A percentile compares a stretch with the other conserved stretches of the same genome.
These are phyloP conservation scores for Colletotrichum brevisporum DNA, from an alignment of 2,329 filamentous ascomycete genomes.

Conservation along the genomic window DNA sequence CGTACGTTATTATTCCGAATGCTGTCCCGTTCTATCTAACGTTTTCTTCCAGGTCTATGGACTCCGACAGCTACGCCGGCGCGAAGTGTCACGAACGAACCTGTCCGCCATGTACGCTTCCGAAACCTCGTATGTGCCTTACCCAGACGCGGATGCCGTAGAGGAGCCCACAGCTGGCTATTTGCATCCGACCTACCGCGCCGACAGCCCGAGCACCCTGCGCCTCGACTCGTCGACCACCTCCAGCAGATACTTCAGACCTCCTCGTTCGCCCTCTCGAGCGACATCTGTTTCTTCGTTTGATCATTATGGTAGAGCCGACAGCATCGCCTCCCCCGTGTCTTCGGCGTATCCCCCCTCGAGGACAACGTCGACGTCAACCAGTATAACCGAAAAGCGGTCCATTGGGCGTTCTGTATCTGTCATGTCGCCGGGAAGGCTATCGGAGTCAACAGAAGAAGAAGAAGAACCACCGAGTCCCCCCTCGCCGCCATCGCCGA, in stretches of 20 bases:
- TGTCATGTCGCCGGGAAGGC: constrained; percentile 9
- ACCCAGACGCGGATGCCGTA: constrained; percentile 10
- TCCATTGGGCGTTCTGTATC: constrained; percentile 16
- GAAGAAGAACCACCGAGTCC: background rate
- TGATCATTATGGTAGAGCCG: constrained; percentile 12
- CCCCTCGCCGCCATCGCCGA: constrained; percentile 6
- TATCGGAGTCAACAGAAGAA: constrained; percentile 27
- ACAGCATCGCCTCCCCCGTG: constrained; percentile 20
- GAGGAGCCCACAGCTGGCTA: constrained; percentile 16
- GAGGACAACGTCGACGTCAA: constrained; percentile 7
- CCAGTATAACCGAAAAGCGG: constrained; percentile 12
- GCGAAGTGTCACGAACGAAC: constrained; percentile 36
- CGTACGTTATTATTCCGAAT: constrained; percentile 16
- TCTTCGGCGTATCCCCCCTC: constrained; percentile 9
- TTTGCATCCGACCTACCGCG: constrained; percentile 21
- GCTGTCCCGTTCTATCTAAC: background rate
- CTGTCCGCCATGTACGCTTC: constrained; percentile 23
- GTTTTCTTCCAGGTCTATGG: constrained; percentile 36
- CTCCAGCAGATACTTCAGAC: constrained; percentile 35
- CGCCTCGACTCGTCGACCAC: constrained; percentile 5
- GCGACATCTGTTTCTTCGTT: constrained; percentile 24
- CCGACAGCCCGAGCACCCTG: constrained; percentile 31
- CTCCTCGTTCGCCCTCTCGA: constrained; percentile 30
- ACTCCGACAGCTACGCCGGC: constrained; percentile 47
- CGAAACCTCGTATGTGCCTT: background rate